These are phyloP conservation scores for Aegilops tauschii DNA, from an alignment of 176 grass and related monocot genomes.

Conservation along the genomic window DNA sequence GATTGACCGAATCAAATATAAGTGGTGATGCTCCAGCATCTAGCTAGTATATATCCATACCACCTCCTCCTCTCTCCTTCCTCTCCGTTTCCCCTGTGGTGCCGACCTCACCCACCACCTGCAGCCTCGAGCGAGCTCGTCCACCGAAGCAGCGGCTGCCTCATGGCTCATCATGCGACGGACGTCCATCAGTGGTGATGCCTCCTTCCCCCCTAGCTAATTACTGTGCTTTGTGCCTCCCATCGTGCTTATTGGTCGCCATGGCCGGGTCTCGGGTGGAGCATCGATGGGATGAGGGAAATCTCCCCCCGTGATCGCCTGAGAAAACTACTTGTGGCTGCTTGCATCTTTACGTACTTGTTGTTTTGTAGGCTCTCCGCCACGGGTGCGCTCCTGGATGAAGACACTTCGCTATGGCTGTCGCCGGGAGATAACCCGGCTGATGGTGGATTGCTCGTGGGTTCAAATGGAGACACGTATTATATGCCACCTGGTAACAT, in stretches of 20 bases:
- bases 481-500: background rate
- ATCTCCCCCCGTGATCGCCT: background rate
- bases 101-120: background rate
- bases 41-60: background rate
- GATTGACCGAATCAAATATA: background rate
- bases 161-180: background rate
- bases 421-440: background rate
- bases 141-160: background rate
- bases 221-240: background rate
- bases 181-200: background rate
- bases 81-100: background rate
- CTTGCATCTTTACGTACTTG: background rate
- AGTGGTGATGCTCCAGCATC: too few species aligned
- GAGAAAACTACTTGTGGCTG: background rate
- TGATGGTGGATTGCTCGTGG: background rate
- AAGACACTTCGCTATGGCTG: background rate
- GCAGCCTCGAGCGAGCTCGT: background rate
- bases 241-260: background rate
- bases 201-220: background rate
- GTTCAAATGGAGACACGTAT: background rate
- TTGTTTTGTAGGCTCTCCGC: background rate
- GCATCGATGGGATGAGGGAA: background rate
- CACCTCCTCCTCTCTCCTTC: background rate
- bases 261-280: background rate
- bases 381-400: background rate